phyloP scores from a whole-genome alignment of 176 grass and related monocot species.

The Oryza glaberrima region DNA sequence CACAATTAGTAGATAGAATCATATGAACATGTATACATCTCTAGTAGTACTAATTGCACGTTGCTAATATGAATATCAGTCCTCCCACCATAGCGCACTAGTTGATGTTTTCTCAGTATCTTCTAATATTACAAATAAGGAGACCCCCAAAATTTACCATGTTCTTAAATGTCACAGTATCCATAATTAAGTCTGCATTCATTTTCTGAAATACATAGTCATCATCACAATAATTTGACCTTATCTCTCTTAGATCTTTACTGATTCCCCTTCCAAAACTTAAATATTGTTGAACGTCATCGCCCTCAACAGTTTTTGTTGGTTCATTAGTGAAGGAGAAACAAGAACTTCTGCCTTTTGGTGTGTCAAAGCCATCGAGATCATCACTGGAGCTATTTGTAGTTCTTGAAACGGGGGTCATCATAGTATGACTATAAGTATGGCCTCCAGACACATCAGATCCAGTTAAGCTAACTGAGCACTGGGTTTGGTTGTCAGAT shows the following conservation, averaged over 20 bases:
- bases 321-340: slow-evolving; percentile 49
- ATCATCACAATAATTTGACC: slow-evolving; percentile 52
- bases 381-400: slow-evolving; percentile 36
- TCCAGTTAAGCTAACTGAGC: slow-evolving; percentile 53
- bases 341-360: slow-evolving; percentile 39
- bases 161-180: slow-evolving; percentile 46
- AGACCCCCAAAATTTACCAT: slow-evolving; percentile 53
- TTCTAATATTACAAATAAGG: slow-evolving; percentile 56
- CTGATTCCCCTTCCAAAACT: slow-evolving; percentile 43
- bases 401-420: slow-evolving; percentile 1
- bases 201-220: slow-evolving; percentile 47
- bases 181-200: slow-evolving; percentile 24
- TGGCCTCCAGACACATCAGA: slow-evolving; percentile 45
- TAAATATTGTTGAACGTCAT: slow-evolving; percentile 46
- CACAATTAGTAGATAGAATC: not conserved
- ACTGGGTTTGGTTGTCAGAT: slow-evolving; percentile 61
- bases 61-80: not conserved
- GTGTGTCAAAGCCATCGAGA: slow-evolving; percentile 46
- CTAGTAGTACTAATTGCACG: not conserved
- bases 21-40: not conserved
- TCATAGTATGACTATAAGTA: slow-evolving; percentile 34
- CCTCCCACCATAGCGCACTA: not conserved
- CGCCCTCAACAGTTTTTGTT: slow-evolving; percentile 25
- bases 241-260: slow-evolving; percentile 27
- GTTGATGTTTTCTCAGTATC: slow-evolving; percentile 43